Evolutionary conservation across 2,329 filamentous ascomycete species (phyloP).

Genomic region (Diaporthe destruens): DNA sequence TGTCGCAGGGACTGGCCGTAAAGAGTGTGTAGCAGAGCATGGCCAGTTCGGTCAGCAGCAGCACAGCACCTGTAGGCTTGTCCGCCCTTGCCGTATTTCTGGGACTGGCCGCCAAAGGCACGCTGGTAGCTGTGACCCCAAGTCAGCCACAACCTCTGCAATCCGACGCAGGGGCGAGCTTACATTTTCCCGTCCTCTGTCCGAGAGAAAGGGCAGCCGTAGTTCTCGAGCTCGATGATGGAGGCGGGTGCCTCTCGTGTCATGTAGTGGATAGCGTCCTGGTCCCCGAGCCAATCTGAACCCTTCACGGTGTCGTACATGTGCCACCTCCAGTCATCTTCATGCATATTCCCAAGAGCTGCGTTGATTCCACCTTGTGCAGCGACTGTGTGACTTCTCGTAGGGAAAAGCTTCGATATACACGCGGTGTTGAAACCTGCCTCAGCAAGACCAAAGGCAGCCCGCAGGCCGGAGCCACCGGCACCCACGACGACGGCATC

Average conservation of each 20-base stretch:
- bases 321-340: conserved; percentile 99
- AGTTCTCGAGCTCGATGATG: conserved; percentile 96
- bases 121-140: conserved; percentile 81
- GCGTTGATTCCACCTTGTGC: conserved; percentile 89
- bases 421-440: conserved; percentile 91
- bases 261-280: conserved; percentile 99
- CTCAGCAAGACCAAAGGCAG: conserved; percentile 87
- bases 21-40: conserved; percentile 97
- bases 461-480: conserved; percentile 83
- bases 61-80: conserved; percentile 98
- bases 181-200: conserved; percentile 96
- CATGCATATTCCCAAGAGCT: conserved; percentile 94
- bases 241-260: conserved; percentile 92
- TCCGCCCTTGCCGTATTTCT: conserved; percentile 94
- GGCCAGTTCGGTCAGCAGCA: conserved; percentile 95
- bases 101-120: conserved; percentile 97
- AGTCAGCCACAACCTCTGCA: conserved; percentile 43
- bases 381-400: conserved; percentile 86
- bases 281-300: conserved; percentile 96
- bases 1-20: conserved; percentile 97
- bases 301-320: conserved; percentile 99
- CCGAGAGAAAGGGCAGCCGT: conserved; percentile 96
- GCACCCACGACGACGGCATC: conserved; percentile 95
- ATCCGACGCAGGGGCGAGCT: conserved; percentile 49
- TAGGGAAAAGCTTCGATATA: conserved; percentile 89